These are phyloP conservation scores for Heterobasidion annosum DNA, from an alignment of 1,284 basidiomycete species.

Conservation along the genomic window DNA sequence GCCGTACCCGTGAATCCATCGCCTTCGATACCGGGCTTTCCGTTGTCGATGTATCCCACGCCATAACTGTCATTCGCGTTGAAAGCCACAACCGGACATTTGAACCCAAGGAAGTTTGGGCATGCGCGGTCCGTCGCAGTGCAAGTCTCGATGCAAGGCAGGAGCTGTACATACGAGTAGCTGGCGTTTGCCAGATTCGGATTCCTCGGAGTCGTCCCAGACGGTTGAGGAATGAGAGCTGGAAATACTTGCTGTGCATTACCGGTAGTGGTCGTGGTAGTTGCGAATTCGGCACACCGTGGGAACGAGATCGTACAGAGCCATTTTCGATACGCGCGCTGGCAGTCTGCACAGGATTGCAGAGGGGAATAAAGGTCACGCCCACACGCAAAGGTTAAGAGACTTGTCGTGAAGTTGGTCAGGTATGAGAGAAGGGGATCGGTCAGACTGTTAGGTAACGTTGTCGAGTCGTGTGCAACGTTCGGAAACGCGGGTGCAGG, in stretches of 20 bases:
- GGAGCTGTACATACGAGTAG: conserved; percentile 38
- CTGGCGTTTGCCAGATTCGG: conserved; percentile 34
- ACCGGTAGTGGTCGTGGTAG: conserved; percentile 21
- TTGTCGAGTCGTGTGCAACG: conserved; percentile 38
- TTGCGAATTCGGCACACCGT: conserved; percentile 50
- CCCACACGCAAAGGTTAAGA: conserved; percentile 71
- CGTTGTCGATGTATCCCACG: conserved; percentile 57
- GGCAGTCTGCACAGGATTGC: conserved; percentile 71
- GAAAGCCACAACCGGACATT: conserved; percentile 56
- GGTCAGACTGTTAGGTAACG: conserved; percentile 41
- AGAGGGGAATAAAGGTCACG: conserved; percentile 75
- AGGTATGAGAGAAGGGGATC: conserved; percentile 48
- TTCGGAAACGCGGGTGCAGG: conserved; percentile 32
- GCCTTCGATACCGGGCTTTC: conserved; percentile 35
- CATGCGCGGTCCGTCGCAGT: conserved; percentile 68
- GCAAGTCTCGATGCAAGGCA: conserved; percentile 77
- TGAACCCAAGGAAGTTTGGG: conserved; percentile 63
- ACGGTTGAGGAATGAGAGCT: conserved; percentile 32
- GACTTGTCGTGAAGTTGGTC: conserved; percentile 64
- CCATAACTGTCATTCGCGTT: conserved; percentile 71
- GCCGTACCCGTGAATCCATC: conserved; percentile 40
- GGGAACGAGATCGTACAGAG: conserved; percentile 68
- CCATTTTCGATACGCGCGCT: conserved; percentile 70
- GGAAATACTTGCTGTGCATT: conserved; percentile 22
- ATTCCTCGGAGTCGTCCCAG: conserved; percentile 32